Percentiles rank a stretch among this genome's conserved stretches.
These are phyloP conservation scores for Aspergillus puulaauensis DNA, from an alignment of 2,329 filamentous ascomycete species.

Conservation along the genomic window DNA sequence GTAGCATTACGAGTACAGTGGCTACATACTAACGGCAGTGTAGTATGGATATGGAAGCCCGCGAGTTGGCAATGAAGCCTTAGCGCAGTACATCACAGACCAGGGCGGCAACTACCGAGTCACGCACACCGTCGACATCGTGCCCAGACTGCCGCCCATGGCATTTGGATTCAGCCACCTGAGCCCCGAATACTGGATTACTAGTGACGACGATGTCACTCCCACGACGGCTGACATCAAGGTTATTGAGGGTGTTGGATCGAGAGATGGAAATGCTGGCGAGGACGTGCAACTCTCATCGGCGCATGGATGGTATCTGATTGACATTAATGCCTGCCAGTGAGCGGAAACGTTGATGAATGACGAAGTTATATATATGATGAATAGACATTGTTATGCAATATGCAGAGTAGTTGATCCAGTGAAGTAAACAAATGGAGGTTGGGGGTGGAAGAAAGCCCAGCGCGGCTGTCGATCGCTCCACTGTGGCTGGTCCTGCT, in stretches of 20 bases:
- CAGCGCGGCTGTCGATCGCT: neutral
- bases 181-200: slow-evolving; percentile 46
- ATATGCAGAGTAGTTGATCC: neutral
- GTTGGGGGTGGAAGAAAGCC: neutral
- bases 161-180: slow-evolving; percentile 33
- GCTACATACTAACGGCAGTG: slow-evolving; percentile 3
- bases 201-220: slow-evolving; percentile 24
- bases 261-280: slow-evolving; percentile 36
- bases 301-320: slow-evolving; percentile 38
- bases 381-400: neutral
- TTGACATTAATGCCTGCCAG: slow-evolving; percentile 26
- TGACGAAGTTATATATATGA: neutral
- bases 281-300: slow-evolving; percentile 20
- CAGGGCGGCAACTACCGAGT: slow-evolving; percentile 38
- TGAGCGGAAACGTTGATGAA: neutral
- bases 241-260: slow-evolving; percentile 32
- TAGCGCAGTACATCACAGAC: slow-evolving; percentile 39
- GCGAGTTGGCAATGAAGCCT: slow-evolving; percentile 40
- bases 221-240: slow-evolving; percentile 34
- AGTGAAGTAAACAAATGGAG: neutral
- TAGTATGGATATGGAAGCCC: slow-evolving; percentile 47
- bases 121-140: slow-evolving; percentile 40
- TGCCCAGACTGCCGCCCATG: slow-evolving; percentile 39
- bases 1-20: neutral
- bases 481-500: neutral